These are phyloP conservation scores for Paecilomyces formosus DNA, from an alignment of 2,329 filamentous ascomycete genomes.

Conservation along the genomic window DNA sequence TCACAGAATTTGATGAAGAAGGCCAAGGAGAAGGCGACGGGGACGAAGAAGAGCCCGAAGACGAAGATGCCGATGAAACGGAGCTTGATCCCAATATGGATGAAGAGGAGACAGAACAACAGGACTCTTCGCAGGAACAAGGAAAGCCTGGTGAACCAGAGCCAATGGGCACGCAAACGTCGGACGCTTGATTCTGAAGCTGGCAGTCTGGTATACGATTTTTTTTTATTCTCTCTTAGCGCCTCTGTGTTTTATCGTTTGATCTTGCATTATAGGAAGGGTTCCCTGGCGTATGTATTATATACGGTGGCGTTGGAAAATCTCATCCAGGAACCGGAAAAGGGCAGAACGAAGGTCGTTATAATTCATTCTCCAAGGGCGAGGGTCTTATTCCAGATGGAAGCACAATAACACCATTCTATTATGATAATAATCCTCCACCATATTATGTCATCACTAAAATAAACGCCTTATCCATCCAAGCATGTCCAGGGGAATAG, in stretches of 20 bases:
- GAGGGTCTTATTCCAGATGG: background rate
- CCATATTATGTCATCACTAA: background rate
- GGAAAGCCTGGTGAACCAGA: background rate
- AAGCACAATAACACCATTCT: background rate
- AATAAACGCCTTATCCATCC: background rate
- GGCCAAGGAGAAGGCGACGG: background rate
- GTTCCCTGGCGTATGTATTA: background rate
- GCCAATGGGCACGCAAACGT: background rate
- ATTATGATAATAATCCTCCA: background rate
- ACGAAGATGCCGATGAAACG: conserved; percentile 9
- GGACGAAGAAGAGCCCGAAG: conserved; percentile 3
- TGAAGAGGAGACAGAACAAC: conserved; percentile 3
- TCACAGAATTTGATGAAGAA: background rate
- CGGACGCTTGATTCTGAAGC: background rate
- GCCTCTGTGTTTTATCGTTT: background rate
- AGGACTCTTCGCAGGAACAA: background rate
- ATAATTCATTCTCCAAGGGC: background rate
- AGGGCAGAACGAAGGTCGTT: background rate
- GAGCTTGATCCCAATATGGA: conserved; percentile 10
- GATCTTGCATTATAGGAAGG: background rate
- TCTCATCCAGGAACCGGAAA: background rate
- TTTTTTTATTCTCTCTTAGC: background rate
- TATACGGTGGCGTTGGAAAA: background rate
- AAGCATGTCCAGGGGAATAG: background rate
- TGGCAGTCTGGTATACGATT: background rate